Conservation (phyloP, 2,329 filamentous ascomycete species). For the Lachnellula hyalina region DNA sequence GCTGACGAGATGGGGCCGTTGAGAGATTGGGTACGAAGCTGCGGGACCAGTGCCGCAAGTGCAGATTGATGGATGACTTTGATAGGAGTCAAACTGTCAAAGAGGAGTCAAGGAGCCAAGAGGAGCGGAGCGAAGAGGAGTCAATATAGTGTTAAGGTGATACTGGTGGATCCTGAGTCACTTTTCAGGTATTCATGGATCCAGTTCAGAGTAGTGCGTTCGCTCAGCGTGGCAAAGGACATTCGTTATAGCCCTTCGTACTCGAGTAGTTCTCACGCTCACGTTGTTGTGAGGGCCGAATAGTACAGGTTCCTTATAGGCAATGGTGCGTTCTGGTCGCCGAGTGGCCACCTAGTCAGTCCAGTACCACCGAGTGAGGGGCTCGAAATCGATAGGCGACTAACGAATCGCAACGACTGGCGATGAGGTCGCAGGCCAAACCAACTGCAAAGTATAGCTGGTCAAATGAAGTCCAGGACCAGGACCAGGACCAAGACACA, state of each 20-base stretch:
- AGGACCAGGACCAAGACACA: neutral
- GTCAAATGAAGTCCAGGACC: neutral
- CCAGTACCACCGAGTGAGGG: neutral
- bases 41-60: neutral
- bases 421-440: neutral
- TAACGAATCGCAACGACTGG: slow-evolving; percentile 5
- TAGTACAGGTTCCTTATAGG: neutral
- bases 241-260: neutral
- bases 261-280: neutral
- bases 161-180: neutral
- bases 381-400: neutral
- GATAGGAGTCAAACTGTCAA: neutral
- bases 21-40: neutral
- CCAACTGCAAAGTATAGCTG: neutral
- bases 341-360: slow-evolving; percentile 4
- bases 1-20: neutral
- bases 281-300: slow-evolving; percentile 1
- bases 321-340: slow-evolving; percentile 1
- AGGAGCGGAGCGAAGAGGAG: neutral
- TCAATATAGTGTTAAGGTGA: neutral
- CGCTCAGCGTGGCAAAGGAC: slow-evolving; percentile 11
- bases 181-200: neutral
- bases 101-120: neutral
- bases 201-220: neutral
- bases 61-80: neutral